Conservation (phyloP, 129 eudicot species). For the Kitagawia praeruptora region DNA sequence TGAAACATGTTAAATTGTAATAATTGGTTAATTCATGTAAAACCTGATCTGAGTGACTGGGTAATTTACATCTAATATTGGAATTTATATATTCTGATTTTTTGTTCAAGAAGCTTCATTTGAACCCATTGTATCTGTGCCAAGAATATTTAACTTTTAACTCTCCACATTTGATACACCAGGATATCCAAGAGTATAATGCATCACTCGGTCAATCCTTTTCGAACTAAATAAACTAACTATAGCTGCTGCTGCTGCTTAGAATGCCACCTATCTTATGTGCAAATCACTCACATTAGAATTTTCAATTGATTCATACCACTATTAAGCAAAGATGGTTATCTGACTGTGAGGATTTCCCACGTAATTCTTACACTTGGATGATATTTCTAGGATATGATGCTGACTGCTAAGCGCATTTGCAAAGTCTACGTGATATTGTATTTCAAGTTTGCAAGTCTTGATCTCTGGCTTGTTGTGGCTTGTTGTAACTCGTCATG, state of each 20-base stretch:
- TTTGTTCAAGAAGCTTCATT: neutral
- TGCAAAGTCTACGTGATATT: neutral
- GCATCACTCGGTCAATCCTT: neutral
- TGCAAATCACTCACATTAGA: neutral
- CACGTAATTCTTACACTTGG: neutral
- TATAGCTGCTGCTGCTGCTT: neutral
- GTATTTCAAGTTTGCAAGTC: neutral
- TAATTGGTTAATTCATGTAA: conserved; percentile 25
- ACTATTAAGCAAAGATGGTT: neutral
- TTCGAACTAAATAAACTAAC: neutral
- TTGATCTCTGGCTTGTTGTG: too few relatives aligned
- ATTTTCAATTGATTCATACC: neutral
- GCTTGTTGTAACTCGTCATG: neutral
- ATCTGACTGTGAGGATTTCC: neutral
- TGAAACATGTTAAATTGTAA: conserved; percentile 13
- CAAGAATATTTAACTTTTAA: neutral
- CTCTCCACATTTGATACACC: neutral
- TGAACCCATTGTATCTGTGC: neutral
- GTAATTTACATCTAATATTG: neutral
- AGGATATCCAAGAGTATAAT: neutral
- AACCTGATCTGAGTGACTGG: conserved; percentile 14
- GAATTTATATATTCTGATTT: neutral
- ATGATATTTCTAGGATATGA: neutral
- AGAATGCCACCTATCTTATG: neutral
- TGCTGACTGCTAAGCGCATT: neutral